These are phyloP conservation scores for Corrigiola litoralis DNA, from an alignment of 179 eudicot genomes.

Conservation along the genomic window DNA sequence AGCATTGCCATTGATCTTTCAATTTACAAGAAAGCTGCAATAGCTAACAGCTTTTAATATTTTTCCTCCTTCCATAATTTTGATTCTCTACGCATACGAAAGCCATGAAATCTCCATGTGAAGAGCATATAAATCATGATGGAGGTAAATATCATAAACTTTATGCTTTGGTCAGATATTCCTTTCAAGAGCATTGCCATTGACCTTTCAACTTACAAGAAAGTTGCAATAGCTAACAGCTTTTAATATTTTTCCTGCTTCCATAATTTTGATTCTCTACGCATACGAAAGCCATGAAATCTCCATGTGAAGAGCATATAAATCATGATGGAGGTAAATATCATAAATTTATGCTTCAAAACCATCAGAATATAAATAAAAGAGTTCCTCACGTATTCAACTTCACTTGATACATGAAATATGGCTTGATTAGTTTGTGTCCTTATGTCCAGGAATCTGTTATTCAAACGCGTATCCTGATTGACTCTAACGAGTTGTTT, in stretches of 20 bases:
- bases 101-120: too few species aligned
- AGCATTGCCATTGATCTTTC: background rate
- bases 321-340: too few species aligned
- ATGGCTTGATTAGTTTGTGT: constrained; percentile 87
- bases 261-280: too few species aligned
- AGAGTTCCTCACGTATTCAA: constrained; percentile 47
- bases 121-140: too few species aligned
- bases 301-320: too few species aligned
- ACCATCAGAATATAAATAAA: background rate
- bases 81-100: too few species aligned
- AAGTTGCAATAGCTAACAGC: background rate
- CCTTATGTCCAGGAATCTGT: constrained; percentile 75
- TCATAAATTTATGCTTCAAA: too few species aligned
- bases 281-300: too few species aligned
- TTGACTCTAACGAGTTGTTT: constrained; percentile 80
- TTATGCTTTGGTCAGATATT: too few species aligned
- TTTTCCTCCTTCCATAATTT: too few species aligned
- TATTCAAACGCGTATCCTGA: constrained; percentile 86
- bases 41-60: background rate
- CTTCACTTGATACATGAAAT: constrained; percentile 59
- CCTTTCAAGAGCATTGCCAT: background rate
- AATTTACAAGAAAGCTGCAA: background rate
- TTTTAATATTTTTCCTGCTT: background rate
- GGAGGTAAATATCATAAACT: too few species aligned
- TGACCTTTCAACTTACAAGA: background rate